Conservation (phyloP, 345 rosid species). For the Leavenworthia alabamica region DNA sequence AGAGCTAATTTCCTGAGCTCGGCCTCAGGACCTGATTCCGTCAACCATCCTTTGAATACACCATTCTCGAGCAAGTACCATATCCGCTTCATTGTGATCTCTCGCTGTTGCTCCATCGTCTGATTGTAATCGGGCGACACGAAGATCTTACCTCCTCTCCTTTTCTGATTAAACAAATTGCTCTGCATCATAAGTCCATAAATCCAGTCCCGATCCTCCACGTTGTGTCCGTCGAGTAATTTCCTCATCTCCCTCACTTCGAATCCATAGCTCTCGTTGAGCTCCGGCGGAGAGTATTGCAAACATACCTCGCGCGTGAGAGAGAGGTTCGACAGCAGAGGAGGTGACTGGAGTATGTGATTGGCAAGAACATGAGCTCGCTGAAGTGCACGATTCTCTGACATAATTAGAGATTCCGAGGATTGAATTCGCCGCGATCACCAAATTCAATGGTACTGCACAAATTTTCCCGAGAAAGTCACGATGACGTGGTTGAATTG, state of each 20-base stretch:
- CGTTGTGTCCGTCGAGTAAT: constrained; percentile 60
- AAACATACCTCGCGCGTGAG: constrained; percentile 45
- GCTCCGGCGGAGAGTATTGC: constrained; percentile 63
- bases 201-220: constrained; percentile 72
- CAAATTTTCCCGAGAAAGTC: not conserved
- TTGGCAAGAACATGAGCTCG: constrained; percentile 48
- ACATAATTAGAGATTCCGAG: not conserved
- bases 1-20: constrained; percentile 59
- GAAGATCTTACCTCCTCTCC: constrained; percentile 63
- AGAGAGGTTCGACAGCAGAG: constrained; percentile 3
- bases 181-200: constrained; percentile 61
- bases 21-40: constrained; percentile 43
- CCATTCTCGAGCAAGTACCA: constrained; percentile 51
- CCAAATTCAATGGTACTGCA: not conserved
- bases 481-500: not conserved
- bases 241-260: constrained; percentile 60
- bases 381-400: constrained; percentile 39
- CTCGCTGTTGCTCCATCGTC: constrained; percentile 90
- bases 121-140: constrained; percentile 73
- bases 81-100: constrained; percentile 70
- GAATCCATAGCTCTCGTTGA: constrained; percentile 43
- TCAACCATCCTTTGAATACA: constrained; percentile 71
- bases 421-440: not conserved
- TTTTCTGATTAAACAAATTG: constrained; percentile 61
- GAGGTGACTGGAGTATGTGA: constrained; percentile 43